Evolutionary conservation across 192 early-diverging fungal species (phyloP), one percentile per base, ranked within the genome.

Genomic region (Entomortierella lignicola): DNA sequence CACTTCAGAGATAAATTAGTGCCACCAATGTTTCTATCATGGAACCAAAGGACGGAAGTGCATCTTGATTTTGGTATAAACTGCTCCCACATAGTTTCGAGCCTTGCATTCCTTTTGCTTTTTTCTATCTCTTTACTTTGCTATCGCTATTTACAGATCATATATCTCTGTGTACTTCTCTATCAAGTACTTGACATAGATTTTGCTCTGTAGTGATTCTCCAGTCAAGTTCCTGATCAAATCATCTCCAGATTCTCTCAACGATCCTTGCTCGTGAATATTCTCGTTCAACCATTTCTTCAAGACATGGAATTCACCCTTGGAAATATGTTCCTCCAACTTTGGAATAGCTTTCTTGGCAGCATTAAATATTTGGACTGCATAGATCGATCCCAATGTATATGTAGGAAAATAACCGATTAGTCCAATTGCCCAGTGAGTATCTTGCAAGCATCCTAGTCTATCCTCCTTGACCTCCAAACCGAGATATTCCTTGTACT

Each of bases 361-460:
- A 43, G 59, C 52, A 1, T 29, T 30, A 51, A 62, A 77, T 50
- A 77, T 77, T 37, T 77, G 72, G 15, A 70, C 71, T 2, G 81
- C 56, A 44, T 74, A 71, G 20, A 80, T 73, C 8, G 79, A 69
- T n/a, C 80, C 82, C 27, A 83, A 39, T n/a, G 72, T 82, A 42
- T 83, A 83, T 2, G 82, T 83, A 20, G 82, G 82, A 61, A 83
- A 82, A 25, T 83, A 83, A 1, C 82, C 82, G 18, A 82, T 57
- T 6, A 70, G n/a, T 1, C 80, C 82, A 10, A 68, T 11, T 34
- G 60, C 55, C 82, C 82, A 83, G 41, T 83, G 82, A 15, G 62
- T 74, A 47, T 83, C 82, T 62, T 83, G 82, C 66, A 83, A 52
- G 50, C 63, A 69, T 23, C 82, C 82, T 5, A 55, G 15, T 8